A percentile compares a stretch with the other conserved stretches of the same genome.
Evolutionary conservation across 2,329 filamentous ascomycete species (phyloP).

Genomic region (Botrytis galanthina): DNA sequence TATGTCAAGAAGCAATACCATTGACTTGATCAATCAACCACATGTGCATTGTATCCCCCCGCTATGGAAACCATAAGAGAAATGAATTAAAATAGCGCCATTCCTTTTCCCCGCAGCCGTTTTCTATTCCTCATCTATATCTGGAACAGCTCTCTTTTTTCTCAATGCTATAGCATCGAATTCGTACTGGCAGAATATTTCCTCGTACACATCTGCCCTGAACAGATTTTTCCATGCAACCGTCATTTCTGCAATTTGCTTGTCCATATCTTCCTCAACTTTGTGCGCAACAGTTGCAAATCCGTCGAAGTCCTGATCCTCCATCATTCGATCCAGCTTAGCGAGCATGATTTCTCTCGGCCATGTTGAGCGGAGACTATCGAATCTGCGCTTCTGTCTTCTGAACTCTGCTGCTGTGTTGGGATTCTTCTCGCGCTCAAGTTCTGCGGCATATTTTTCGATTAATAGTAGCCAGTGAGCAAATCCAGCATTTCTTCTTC

Average conservation of each 20-base stretch:
- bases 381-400: neutral
- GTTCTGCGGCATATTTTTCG: neutral
- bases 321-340: neutral
- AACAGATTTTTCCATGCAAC: neutral
- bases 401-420: neutral
- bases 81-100: neutral
- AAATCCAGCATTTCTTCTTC: neutral
- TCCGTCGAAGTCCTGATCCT: neutral
- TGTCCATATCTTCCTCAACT: neutral
- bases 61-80: neutral
- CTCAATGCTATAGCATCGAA: neutral
- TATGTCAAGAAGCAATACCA: neutral
- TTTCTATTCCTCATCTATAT: neutral
- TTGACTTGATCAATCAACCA: neutral
- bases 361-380: neutral
- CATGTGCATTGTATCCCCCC: fast-evolving
- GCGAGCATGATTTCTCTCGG: neutral
- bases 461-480: neutral
- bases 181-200: neutral
- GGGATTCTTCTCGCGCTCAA: neutral
- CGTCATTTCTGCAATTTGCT: neutral
- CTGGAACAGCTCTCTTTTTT: neutral
- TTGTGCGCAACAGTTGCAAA: neutral
- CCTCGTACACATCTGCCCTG: neutral
- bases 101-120: neutral